Base-by-base conservation (phyloP, 176 grass and related monocot species). In the Zea mays region DNA sequence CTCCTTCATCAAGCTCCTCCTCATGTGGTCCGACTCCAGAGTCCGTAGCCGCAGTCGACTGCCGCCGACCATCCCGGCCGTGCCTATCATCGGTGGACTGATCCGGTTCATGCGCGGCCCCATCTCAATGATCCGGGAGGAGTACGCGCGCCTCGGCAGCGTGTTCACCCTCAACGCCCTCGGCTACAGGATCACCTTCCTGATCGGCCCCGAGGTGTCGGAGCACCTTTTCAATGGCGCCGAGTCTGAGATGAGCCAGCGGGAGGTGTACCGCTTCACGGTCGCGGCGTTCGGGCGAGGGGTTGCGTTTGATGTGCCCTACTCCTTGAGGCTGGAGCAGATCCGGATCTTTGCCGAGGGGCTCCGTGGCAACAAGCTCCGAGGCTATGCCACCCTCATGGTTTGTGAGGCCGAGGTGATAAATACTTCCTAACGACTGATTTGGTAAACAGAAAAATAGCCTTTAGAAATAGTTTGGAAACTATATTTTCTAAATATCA, bases 261-360 rank as follows among this genome's bases (percentile, higher is more conserved):
- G 94, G 67, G 96, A 98, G 85, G 96, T 98, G 6, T 98, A 98
- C 77, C 65, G 76, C 62, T 98, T 98, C 85, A 98, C 94, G 27
- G 92, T 92, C 40, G 87, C 96, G 8, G 92, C 96, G 1, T 98
- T 98, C 15, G 96, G 96, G 7, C 96, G 83, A 0, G 96, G 92
- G 43, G 92, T 98, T 45, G 92, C 88, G 7, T 98, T 90, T 33
- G 96, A 98, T 17, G 96, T 94, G 6, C 87, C 90, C 33, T 98
- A 98, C 71, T 75, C 88, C 1, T 49, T 90, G 15, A 85, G 96
- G 65, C 89, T 92, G 83, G 96, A 98, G 87, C 96, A 98, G 74
- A 90, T 98, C 84, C 58, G 92, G 74, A 90, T 97, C 85, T 94
- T 98, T 66, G 94, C 95, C 0, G 96, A 98, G 78, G 82, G 91